phyloP scores from a whole-genome alignment of 2,329 filamentous ascomycete species.

The Macrophomina pseudophaseolina region DNA sequence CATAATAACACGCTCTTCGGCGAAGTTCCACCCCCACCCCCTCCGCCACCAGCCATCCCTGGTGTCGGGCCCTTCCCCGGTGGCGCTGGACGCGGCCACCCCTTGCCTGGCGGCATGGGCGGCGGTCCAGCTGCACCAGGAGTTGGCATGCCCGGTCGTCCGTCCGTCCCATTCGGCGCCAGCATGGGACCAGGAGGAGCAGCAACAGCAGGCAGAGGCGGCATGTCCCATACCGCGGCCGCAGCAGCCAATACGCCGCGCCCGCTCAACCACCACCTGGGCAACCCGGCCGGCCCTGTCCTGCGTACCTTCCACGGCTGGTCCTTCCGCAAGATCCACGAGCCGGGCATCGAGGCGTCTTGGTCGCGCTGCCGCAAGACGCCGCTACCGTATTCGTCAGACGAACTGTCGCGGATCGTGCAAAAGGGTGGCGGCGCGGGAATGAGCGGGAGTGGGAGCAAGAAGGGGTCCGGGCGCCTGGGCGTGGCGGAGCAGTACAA shows the following conservation, averaged over 20 bases:
- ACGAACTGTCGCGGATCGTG: slow-evolving; percentile 6
- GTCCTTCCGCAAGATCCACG: slow-evolving; percentile 13
- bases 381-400: slow-evolving; percentile 1
- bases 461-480: neutral
- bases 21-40: neutral
- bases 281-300: neutral
- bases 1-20: too few relatives aligned
- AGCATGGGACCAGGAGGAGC: neutral
- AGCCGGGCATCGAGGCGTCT: slow-evolving; percentile 5
- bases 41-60: neutral
- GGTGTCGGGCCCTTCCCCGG: neutral
- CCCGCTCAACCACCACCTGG: slow-evolving; percentile 3
- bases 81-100: neutral
- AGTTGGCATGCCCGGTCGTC: neutral
- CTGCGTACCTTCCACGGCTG: slow-evolving; percentile 16
- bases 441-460: neutral
- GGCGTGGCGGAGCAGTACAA: slow-evolving; percentile 20
- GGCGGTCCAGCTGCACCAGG: too few relatives aligned
- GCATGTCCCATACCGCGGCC: neutral
- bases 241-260: slow-evolving; percentile 6
- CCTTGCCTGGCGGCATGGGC: too few relatives aligned
- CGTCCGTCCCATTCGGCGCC: neutral
- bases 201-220: neutral
- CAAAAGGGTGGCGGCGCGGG: too few relatives aligned
- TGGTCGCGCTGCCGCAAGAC: slow-evolving; percentile 16